A percentile compares a stretch with the other conserved stretches of the same genome.
Conservation (phyloP, 208 protist genomes). For the Leishmania mexicana region DNA sequence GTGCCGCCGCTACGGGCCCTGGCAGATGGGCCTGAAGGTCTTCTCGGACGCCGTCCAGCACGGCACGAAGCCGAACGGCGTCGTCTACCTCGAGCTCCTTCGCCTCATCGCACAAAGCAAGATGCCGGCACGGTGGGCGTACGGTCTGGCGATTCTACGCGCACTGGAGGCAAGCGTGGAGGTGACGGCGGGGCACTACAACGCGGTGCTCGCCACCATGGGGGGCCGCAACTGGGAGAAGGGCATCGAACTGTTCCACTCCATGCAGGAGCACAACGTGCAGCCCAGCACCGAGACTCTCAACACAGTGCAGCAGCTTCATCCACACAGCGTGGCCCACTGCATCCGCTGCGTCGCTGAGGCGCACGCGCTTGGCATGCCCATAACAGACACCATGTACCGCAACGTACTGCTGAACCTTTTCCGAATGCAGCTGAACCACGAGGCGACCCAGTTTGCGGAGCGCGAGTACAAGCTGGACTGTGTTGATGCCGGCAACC, state of each 20-base stretch:
- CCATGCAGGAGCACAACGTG: slow-evolving; percentile 76
- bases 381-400: slow-evolving; percentile 85
- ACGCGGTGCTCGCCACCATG: slow-evolving; percentile 76
- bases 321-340: slow-evolving; percentile 63
- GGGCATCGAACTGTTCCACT: slow-evolving; percentile 65
- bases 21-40: slow-evolving; percentile 52
- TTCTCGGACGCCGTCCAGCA: slow-evolving; percentile 61
- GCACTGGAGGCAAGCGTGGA: slow-evolving; percentile 65
- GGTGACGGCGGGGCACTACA: slow-evolving; percentile 85
- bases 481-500: slow-evolving; percentile 48
- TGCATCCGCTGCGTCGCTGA: slow-evolving; percentile 73
- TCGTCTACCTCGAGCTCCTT: slow-evolving; percentile 87
- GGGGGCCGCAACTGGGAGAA: slow-evolving; percentile 54
- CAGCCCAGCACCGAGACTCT: slow-evolving; percentile 84
- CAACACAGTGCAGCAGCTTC: slow-evolving; percentile 54
- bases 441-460: slow-evolving; percentile 79
- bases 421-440: slow-evolving; percentile 60
- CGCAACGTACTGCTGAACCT: slow-evolving; percentile 70
- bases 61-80: slow-evolving; percentile 58
- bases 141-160: slow-evolving; percentile 54
- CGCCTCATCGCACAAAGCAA: slow-evolving; percentile 53
- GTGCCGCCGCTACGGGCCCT: slow-evolving; percentile 64
- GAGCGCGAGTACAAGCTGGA: slow-evolving; percentile 64
- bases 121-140: slow-evolving; percentile 51
- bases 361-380: slow-evolving; percentile 73